Evolutionary conservation across 2,329 filamentous ascomycete species (phyloP).

Genomic region (Tolypocladium paradoxum): DNA sequence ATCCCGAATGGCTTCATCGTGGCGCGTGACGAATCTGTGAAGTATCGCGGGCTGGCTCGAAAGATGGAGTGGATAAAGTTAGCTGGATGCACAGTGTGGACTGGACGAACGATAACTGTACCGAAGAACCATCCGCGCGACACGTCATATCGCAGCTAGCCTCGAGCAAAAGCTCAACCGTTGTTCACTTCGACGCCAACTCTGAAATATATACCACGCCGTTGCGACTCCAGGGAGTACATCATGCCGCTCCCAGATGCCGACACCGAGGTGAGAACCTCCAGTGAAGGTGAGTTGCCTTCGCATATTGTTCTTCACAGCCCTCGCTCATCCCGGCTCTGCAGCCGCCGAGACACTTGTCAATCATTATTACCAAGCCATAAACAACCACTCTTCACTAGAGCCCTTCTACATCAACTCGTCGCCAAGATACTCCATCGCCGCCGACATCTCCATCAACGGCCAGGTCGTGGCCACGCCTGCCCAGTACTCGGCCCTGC

Average conservation of each 20-base stretch:
- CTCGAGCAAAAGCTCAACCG: neutral
- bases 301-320: neutral
- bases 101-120: constrained; percentile 9
- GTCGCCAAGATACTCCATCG: constrained; percentile 39
- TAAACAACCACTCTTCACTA: constrained; percentile 54
- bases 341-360: constrained; percentile 62
- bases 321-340: constrained; percentile 7
- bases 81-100: constrained; percentile 7
- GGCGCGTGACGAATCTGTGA: constrained; percentile 1
- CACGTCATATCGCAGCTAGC: neutral
- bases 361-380: constrained; percentile 63
- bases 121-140: neutral
- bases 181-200: neutral
- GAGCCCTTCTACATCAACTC: constrained; percentile 59
- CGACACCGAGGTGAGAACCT: constrained; percentile 33
- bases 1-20: constrained; percentile 18
- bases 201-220: neutral
- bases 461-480: constrained; percentile 56
- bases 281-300: constrained; percentile 31
- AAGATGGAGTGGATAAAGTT: neutral
- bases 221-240: neutral
- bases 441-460: constrained; percentile 69
- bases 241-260: constrained; percentile 26
- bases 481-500: constrained; percentile 55
- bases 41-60: neutral